Base-by-base conservation (phyloP, 1,139 yeast species). In the Debaryomyces subglobosus region DNA sequence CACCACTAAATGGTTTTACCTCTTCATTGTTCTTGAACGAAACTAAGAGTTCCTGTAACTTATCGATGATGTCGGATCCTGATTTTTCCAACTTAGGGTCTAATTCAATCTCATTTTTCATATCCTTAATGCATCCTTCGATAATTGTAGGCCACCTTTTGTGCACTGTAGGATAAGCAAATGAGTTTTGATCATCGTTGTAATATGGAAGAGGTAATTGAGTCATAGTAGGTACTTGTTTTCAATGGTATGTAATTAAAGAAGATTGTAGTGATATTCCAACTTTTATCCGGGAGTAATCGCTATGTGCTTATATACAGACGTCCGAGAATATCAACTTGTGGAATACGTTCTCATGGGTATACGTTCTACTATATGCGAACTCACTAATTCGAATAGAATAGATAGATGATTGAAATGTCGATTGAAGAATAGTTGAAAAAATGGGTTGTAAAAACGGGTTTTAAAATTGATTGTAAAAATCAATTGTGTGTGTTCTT, bases 91-190 rank as follows among this genome's bases (percentile, higher is more conserved):
- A 50, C 12, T 45, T 35, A 10, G 61, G 49, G 32, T 53, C 43
- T 2, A 38, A 27, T 8, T 55, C 51, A 16, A 62, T 58, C 40
- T 60, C 55, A 21, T 50, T 43, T 33, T 61, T 48, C 18, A 85
- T 71, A 59, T 90, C 97, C 27, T 79, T 81, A 46, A 88, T 74
- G 30, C 85, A 82, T 23, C 85, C 87, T 27, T 81, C 76, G 44
- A 92, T 64, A 56, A 92, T 89, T 47, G 82, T 82, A 30, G 96
- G 96, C 97, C 98, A 94, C 66, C 99, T 84, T 43, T 77, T 77
- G 53, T 82, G 79, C 10, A 89, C 89, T 0, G 98, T 91, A 30
- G 83, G 77, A 62, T 79, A 84, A 8, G 96, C 98, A 65, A 94
- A 94, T 5, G 97, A 87, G 51, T 78, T 78, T 42, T 73, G 67